A percentile compares a stretch with the other conserved stretches of the same genome.
phyloP scores from a whole-genome alignment of 345 rosid genomes.

The Bruguiera gymnorhiza region DNA sequence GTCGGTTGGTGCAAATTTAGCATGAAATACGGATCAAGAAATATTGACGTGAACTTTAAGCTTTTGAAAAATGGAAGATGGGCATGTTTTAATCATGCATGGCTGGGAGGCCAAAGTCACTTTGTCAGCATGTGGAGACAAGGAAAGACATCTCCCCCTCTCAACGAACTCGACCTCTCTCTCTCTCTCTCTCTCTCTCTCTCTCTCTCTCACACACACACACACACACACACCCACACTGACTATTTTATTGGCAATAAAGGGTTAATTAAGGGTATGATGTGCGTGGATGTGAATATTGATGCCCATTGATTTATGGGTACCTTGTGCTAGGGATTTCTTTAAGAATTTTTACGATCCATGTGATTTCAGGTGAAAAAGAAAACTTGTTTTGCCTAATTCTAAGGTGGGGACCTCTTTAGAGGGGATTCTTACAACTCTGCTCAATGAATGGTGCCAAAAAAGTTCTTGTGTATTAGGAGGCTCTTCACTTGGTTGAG shows the following conservation, averaged over 20 bases:
- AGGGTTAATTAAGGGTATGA: neutral
- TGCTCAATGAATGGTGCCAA: too few relatives aligned
- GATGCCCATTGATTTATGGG: too few relatives aligned
- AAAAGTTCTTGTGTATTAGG: too few relatives aligned
- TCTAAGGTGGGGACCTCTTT: too few relatives aligned
- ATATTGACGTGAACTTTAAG: constrained; percentile 22
- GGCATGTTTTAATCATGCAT: constrained; percentile 41
- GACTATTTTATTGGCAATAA: constrained; percentile 7
- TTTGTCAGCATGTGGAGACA: constrained; percentile 51
- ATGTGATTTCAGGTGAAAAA: too few relatives aligned
- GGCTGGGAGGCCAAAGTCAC: constrained; percentile 32
- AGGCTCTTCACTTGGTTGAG: too few relatives aligned
- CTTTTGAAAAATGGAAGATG: constrained; percentile 17
- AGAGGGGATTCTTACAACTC: too few relatives aligned
- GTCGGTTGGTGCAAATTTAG: constrained; percentile 1
- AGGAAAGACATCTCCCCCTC: constrained; percentile 28
- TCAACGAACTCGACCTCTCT: constrained; percentile 16
- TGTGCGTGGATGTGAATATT: too few relatives aligned
- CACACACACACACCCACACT: neutral
- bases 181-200: constrained; percentile 16
- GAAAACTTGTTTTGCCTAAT: too few relatives aligned
- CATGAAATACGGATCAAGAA: constrained; percentile 21
- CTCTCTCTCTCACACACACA: neutral
- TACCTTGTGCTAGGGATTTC: too few relatives aligned
- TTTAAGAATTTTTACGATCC: too few relatives aligned